phyloP scores from a whole-genome alignment of 2,329 filamentous ascomycete species.

The Paramyrothecium sp. region DNA sequence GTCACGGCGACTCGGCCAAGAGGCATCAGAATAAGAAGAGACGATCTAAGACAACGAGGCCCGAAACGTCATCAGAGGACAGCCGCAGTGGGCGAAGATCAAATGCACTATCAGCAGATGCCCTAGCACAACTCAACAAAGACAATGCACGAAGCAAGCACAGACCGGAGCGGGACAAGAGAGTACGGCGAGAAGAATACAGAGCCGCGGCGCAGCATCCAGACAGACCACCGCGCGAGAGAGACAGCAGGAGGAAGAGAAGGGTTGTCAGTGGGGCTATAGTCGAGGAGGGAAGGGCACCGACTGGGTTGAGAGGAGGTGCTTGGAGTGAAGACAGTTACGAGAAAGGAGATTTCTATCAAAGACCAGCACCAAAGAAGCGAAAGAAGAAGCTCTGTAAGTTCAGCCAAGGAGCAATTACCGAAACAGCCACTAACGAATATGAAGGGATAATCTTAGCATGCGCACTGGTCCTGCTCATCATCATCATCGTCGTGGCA shows the following conservation, averaged over 20 bases:
- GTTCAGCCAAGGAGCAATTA: slow-evolving; percentile 21
- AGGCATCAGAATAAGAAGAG: slow-evolving; percentile 35
- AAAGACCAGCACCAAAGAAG: slow-evolving; percentile 40
- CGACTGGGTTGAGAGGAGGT: slow-evolving; percentile 41
- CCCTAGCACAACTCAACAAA: slow-evolving; percentile 65
- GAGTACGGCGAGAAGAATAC: slow-evolving; percentile 16
- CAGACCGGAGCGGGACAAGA: slow-evolving; percentile 39
- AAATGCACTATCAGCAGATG: slow-evolving; percentile 45
- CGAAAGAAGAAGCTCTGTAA: slow-evolving; percentile 62
- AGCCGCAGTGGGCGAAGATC: slow-evolving; percentile 22
- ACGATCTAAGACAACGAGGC: slow-evolving; percentile 28
- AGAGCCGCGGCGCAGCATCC: slow-evolving; percentile 17
- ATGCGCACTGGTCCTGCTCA: slow-evolving; percentile 51
- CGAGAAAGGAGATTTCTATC: slow-evolving; percentile 48
- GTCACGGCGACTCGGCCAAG: slow-evolving; percentile 24
- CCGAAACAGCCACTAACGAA: slow-evolving; percentile 15
- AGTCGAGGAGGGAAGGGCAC: slow-evolving; percentile 63
- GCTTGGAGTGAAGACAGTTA: slow-evolving; percentile 41
- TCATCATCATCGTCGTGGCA: slow-evolving; percentile 68
- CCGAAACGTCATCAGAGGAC: slow-evolving; percentile 31
- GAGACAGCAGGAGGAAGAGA: slow-evolving; percentile 46
- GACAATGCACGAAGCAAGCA: slow-evolving; percentile 53
- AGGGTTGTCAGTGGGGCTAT: slow-evolving; percentile 69
- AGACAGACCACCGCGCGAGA: slow-evolving; percentile 28
- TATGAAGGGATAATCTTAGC: slow-evolving; percentile 55